Conservation (phyloP, 371 early-diverging fungal species). For the Mucor plumbeus region DNA sequence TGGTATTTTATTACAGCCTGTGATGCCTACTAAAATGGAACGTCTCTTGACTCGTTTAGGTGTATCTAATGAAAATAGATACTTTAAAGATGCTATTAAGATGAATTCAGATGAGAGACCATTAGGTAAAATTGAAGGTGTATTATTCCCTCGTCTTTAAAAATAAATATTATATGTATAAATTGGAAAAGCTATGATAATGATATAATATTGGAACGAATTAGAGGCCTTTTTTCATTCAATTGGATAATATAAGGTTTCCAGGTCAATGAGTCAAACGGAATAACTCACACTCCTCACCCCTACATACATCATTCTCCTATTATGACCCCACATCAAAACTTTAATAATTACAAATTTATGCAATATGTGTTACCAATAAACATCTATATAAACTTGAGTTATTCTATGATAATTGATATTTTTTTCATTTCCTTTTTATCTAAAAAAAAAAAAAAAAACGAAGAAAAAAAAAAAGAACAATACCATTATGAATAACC, state of each 20-base stretch:
- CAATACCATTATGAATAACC: background rate
- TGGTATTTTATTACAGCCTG: slow-evolving; percentile 80
- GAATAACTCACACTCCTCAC: background rate
- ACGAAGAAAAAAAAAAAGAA: background rate
- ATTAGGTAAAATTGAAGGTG: slow-evolving; percentile 22
- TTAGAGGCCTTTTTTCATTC: background rate
- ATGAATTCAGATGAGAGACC: slow-evolving; percentile 10
- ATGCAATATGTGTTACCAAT: background rate
- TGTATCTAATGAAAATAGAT: slow-evolving; percentile 55
- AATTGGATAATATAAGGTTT: background rate
- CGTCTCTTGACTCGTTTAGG: slow-evolving; percentile 69
- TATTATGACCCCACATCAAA: background rate
- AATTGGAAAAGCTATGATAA: background rate
- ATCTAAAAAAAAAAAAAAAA: background rate
- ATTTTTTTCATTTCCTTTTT: background rate
- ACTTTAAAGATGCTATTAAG: slow-evolving; percentile 52
- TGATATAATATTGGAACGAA: background rate
- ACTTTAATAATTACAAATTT: background rate
- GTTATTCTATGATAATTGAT: background rate
- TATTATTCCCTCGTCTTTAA: slow-evolving; percentile 31
- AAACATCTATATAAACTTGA: background rate
- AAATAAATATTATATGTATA: slow-evolving; percentile 16
- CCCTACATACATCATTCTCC: background rate
- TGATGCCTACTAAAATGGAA: slow-evolving; percentile 83
- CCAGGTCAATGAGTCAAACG: slow-evolving; percentile 1